A percentile compares a stretch with the other conserved stretches of the same genome.
These are phyloP conservation scores for Pleoardoris graminearum DNA, from an alignment of 2,329 filamentous ascomycete species.

Conservation along the genomic window DNA sequence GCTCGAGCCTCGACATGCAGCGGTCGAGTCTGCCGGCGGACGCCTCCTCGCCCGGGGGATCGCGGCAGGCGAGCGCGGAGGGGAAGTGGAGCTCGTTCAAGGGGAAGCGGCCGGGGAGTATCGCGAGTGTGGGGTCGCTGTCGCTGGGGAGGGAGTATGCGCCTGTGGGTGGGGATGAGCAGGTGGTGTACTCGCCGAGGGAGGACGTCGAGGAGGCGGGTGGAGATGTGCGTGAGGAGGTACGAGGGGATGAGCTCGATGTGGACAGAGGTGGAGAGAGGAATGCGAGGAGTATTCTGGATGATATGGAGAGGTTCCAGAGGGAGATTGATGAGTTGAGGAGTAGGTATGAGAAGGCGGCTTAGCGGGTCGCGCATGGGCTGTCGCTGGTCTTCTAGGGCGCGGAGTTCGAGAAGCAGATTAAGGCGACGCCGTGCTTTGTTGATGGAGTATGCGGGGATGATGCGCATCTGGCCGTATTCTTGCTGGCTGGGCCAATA, in stretches of 20 bases:
- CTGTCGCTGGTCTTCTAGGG: constrained; percentile 5
- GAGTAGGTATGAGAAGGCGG: constrained; percentile 27
- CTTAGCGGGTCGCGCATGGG: constrained; percentile 11
- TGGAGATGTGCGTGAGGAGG: not conserved
- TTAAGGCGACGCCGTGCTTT: not conserved
- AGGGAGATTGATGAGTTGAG: constrained; percentile 45
- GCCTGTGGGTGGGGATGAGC: constrained; percentile 26
- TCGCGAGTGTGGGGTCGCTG: constrained; percentile 39
- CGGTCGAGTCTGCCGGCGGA: constrained; percentile 20
- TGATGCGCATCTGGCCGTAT: not conserved
- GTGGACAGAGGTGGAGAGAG: constrained; percentile 4
- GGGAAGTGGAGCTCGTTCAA: constrained; percentile 33
- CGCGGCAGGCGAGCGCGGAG: constrained; percentile 32
- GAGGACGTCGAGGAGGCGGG: constrained; percentile 20
- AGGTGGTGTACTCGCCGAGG: constrained; percentile 31
- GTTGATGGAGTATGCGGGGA: not conserved
- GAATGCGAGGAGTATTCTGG: constrained; percentile 36
- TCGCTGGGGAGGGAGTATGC: constrained; percentile 33
- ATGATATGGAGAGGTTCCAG: constrained; percentile 47
- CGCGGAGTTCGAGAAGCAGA: too few species aligned
- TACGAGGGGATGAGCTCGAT: not conserved
- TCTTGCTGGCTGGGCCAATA: not conserved
- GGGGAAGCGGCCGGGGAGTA: constrained; percentile 36
- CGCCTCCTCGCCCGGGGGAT: constrained; percentile 30
- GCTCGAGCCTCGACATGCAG: constrained; percentile 38